Base-by-base conservation (phyloP, 176 grass and related monocot genomes). In the Oropetium thomaeum region DNA sequence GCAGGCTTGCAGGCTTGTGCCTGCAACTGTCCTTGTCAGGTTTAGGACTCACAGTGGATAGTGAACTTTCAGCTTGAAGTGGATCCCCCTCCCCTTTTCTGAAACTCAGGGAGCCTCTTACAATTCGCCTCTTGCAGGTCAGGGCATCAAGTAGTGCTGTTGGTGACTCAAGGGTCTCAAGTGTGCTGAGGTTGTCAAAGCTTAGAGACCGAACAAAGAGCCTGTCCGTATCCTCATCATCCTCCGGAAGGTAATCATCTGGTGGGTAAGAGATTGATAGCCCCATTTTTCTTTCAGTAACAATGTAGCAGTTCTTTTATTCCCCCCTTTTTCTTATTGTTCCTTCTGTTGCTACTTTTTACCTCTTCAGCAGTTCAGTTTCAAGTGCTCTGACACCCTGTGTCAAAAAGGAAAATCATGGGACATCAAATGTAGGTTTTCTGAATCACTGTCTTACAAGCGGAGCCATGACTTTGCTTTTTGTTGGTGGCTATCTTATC, bases 261-360 rank as follows among this genome's bases (percentile, higher is more conserved):
- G 67, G 76, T 71, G 90, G 70, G 71, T 93, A 90, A 58, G 87
- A 93, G 71, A 93, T 82, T 10, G 88, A 93, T 55, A 93, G 22
- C 15, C 84, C 87, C 90, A 93, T 93, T 83, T 81, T 89, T 23
- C 47, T 71, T 58, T 65, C 33, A 39, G 28, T 17, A 76, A 20
- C 27, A 40, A 60, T 7, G 15, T 41, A 25, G 33, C 12, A 3
- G 19, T 47, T 27, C 42, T 32, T 49, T 62, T 75, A 16, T 15
- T 69, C 30, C 44, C 15, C 38, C 57, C 57, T 70, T 76, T 25
- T 58, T 10, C 13, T 28, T 69, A 69, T 51, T 25, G 53, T 79
- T 43, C 52, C 54, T 81, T 63, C 48, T 72, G 30, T 27, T 82
- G 13, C 20, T 77, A 47, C 37, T 77, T 20, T 11, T 19, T 48